These are phyloP conservation scores for Fagopyrum tataricum DNA, from an alignment of 148 eudicot genomes.

Conservation along the genomic window DNA sequence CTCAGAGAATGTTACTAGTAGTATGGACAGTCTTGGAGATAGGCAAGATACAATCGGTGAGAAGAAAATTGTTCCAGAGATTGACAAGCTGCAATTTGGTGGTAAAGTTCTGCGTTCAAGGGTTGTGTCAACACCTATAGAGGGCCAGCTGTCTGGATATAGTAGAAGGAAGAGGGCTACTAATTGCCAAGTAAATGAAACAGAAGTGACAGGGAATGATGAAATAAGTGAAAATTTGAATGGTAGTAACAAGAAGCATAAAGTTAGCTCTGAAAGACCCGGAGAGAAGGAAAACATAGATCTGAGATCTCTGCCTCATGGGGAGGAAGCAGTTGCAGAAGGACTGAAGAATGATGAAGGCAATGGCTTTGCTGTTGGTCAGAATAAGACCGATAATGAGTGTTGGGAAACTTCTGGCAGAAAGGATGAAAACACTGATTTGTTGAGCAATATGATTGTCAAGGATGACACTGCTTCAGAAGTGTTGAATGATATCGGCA, in stretches of 20 bases:
- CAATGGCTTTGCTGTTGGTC: constrained; percentile 2
- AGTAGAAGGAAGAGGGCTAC: constrained; percentile 26
- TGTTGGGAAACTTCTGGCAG: neutral
- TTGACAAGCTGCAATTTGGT: constrained; percentile 11
- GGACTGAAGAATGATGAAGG: constrained; percentile 11
- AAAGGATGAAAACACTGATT: neutral
- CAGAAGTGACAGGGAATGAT: neutral
- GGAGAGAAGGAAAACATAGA: neutral
- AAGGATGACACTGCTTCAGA: constrained; percentile 10
- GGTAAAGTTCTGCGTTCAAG: constrained; percentile 34
- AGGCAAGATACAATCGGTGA: constrained; percentile 14
- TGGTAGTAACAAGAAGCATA: constrained; percentile 5
- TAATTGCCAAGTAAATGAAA: constrained; percentile 13
- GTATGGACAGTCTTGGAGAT: constrained; percentile 10
- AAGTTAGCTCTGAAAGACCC: neutral
- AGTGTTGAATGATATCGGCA: constrained; percentile 13
- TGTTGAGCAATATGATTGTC: neutral
- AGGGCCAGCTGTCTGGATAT: constrained; percentile 17
- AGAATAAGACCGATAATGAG: neutral
- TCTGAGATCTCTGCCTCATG: constrained; percentile 16
- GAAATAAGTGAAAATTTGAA: neutral
- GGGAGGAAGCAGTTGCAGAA: constrained; percentile 9
- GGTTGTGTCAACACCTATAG: constrained; percentile 25
- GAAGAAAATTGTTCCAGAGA: constrained; percentile 17
- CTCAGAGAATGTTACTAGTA: constrained; percentile 13